A percentile compares a stretch with the other conserved stretches of the same genome.
These are phyloP conservation scores for Elymus sibiricus DNA, from an alignment of 176 grass and related monocot genomes.

Conservation along the genomic window DNA sequence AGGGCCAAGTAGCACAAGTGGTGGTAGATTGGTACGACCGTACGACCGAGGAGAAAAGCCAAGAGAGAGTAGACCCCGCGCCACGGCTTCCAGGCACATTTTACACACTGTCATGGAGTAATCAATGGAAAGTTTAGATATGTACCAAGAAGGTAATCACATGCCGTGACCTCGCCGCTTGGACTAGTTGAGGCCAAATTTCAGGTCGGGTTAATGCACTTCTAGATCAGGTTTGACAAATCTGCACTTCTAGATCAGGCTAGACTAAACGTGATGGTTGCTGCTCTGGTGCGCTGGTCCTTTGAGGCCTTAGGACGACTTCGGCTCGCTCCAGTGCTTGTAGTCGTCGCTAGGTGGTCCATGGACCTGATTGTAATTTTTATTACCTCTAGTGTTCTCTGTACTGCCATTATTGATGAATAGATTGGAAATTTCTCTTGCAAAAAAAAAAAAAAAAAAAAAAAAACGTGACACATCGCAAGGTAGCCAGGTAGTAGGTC, in stretches of 20 bases:
- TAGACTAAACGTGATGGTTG: background rate
- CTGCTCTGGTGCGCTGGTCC: too few relatives aligned
- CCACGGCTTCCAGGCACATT: background rate
- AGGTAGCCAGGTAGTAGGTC: background rate
- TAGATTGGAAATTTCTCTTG: too few relatives aligned
- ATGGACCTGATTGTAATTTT: too few relatives aligned
- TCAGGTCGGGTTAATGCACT: background rate
- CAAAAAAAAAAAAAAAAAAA: too few relatives aligned
- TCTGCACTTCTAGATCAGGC: background rate
- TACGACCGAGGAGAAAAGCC: background rate
- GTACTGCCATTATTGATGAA: too few relatives aligned
- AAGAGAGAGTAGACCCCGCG: background rate
- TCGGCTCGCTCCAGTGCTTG: too few relatives aligned
- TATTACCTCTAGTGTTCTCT: too few relatives aligned
- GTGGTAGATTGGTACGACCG: background rate
- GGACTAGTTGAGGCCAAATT: background rate
- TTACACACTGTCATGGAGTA: background rate
- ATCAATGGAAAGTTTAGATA: background rate
- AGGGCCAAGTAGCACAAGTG: background rate
- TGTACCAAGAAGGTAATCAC: background rate
- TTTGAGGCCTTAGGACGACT: too few relatives aligned
- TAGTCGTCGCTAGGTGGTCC: too few relatives aligned
- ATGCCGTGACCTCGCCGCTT: background rate
- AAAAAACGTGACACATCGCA: constrained; percentile 2
- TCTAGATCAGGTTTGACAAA: constrained; percentile 23